These are phyloP conservation scores for Sclerotinia trifoliorum DNA, from an alignment of 2,329 filamentous ascomycete genomes.

Conservation along the genomic window DNA sequence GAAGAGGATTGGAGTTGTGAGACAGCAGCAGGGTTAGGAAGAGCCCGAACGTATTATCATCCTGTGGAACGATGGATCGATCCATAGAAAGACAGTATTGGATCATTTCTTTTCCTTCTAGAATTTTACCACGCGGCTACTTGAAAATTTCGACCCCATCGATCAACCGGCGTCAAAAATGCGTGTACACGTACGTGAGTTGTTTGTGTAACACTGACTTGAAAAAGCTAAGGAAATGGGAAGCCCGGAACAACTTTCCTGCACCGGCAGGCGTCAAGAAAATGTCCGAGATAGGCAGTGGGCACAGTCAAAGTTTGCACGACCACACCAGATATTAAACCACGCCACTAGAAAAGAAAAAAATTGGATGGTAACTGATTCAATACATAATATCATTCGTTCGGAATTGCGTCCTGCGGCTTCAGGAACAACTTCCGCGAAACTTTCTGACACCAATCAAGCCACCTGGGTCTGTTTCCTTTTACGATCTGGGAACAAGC, in stretches of 20 bases:
- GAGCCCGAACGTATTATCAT: background rate
- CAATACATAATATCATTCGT: constrained; percentile 7
- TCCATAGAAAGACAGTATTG: background rate
- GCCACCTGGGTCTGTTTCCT: background rate
- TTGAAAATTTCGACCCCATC: background rate
- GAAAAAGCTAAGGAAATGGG: background rate
- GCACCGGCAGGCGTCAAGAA: background rate
- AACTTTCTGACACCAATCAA: constrained; percentile 9
- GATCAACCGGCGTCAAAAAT: constrained; percentile 4
- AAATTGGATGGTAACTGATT: background rate
- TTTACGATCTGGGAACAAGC: constrained; percentile 7
- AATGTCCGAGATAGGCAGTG: background rate
- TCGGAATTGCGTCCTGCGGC: constrained; percentile 5
- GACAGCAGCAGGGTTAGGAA: background rate
- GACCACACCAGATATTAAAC: constrained; percentile 6
- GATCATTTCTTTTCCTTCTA: constrained; percentile 6
- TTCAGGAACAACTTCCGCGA: constrained; percentile 18
- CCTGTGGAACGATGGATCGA: background rate
- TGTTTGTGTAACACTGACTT: background rate
- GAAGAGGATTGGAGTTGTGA: background rate
- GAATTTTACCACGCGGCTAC: background rate
- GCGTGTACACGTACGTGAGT: background rate
- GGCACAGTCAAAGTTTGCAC: constrained; percentile 6
- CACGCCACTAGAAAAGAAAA: constrained; percentile 9
- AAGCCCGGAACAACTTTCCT: constrained; percentile 11